These are phyloP conservation scores for Collybia mongolica DNA, from an alignment of 768 basidiomycete genomes.

Conservation along the genomic window DNA sequence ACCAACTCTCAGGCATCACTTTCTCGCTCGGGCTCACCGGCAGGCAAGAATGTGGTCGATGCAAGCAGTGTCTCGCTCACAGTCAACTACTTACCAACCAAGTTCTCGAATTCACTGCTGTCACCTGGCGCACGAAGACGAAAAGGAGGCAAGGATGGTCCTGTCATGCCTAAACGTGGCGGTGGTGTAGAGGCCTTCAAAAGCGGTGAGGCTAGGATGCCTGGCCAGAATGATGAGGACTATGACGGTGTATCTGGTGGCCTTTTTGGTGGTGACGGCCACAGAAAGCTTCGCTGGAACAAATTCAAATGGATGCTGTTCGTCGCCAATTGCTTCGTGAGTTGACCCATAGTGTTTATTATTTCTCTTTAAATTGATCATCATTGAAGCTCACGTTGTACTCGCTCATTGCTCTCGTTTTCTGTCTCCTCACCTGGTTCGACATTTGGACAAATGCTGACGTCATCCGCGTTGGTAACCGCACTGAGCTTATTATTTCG, in stretches of 20 bases:
- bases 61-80: constrained; percentile 37
- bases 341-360: constrained; percentile 7
- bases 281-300: constrained; percentile 65
- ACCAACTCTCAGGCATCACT: constrained; percentile 7
- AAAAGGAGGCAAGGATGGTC: constrained; percentile 26
- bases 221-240: constrained; percentile 50
- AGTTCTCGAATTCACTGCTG: constrained; percentile 56
- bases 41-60: constrained; percentile 1
- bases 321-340: constrained; percentile 49
- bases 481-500: constrained; percentile 64
- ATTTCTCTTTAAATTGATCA: background rate
- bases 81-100: constrained; percentile 71
- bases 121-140: constrained; percentile 38
- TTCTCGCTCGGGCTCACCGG: constrained; percentile 7
- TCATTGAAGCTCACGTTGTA: constrained; percentile 47
- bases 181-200: constrained; percentile 71
- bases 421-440: constrained; percentile 76
- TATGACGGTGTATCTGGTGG: constrained; percentile 44
- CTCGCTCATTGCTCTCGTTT: constrained; percentile 58
- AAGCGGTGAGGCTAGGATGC: constrained; percentile 52
- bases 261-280: constrained; percentile 40
- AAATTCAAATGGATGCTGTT: constrained; percentile 81
- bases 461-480: constrained; percentile 70
- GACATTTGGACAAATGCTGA: constrained; percentile 70
- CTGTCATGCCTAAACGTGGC: constrained; percentile 53